Evolutionary conservation across 164 flowering plant genomes (phyloP), one percentile per base, ranked within the genome.

Genomic region (Vitis cinerea): DNA sequence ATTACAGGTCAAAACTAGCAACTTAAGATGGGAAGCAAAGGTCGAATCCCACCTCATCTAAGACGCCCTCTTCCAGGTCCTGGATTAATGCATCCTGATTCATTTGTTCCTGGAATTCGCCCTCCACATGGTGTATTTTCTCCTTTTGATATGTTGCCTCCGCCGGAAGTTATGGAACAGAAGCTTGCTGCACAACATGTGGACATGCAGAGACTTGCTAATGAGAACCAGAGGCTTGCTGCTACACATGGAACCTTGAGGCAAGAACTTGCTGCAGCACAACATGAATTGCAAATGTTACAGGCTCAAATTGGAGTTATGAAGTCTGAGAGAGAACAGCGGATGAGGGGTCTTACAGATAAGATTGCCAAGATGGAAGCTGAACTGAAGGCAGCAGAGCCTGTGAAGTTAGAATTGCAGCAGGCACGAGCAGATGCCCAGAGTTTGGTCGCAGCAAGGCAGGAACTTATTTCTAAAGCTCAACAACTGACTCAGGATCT

Each of bases 181-280:
- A 92, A 95, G 79, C 83, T 93, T 71, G 90, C 88, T 66, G 80
- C 77, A 5, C 99, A 91, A 70, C 95, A 91, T 64, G 76, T 78
- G 58, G 99, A 95, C 81, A 88, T 95, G 81, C 86, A 90, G 77
- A 88, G 78, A 61, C 90, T 95, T 50, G 94, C 82, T 7, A 83
- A 83, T 14, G 98, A 95, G 79, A 95, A 95, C 72, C 98, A 86
- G 73, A 84, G 96, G 80, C 91, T 95, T 77, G 99, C 99, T 29
- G 82, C 90, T 17, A 92, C 98, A 9, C 99, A 92, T 74, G 87
- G 86, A 29, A 75, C 86, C 62, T 75, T 92, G 79, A 83, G 99
- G 67, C 95, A 92, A 72, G 97, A 92, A 63, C 93, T 94, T 66
- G 97, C 97, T 64, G 86, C 86, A 2, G 88, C 96, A 12, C 95